Base-by-base conservation (phyloP, 805 yeast species). In the Candida xiaguanensis region DNA sequence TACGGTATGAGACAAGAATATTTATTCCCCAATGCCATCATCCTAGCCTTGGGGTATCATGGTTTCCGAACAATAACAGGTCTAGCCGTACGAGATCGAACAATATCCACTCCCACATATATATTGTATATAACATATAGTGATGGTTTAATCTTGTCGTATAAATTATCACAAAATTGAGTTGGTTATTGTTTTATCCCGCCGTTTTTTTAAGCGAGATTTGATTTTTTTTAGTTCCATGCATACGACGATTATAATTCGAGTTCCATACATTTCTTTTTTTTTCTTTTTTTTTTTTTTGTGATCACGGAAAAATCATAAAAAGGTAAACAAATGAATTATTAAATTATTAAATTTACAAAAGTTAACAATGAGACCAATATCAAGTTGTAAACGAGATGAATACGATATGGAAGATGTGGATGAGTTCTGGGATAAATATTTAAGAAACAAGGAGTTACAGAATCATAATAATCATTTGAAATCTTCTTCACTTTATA, bases 361-460 rank as follows among this genome's bases (percentile, higher is more conserved):
- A 22, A 12, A 5, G 9, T 15, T 17, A 11, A 34, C 8, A 7
- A 28, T n/a, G 18, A 59, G 60, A 38, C 75, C 75, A 7, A 70
- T 64, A 32, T 59, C 60, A 17, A 65, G 69, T 42, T 59, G 82
- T 23, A 63, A 63, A 31, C 71, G 74, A 48, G 85, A 82, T 54
- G 69, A 70, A 35, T 72, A 78, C 49, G 77, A 82, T 19, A 74
- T 82, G 76, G 90, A 83, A 49, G 83, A 79, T 48, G 53, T 83
- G 12, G 81, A 79, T 46, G 88, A 81, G 40, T 83, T 82, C 55
- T 83, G 82, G 39, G 70, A 67, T 33, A 84, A 28, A 28, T 11
- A 28, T 15, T 14, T 14, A 8, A 28, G 19, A 15, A 5, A 11
- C 9, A 28, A 28, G 12, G 78, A 37, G 79, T 74, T 28, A 11